Base-by-base conservation (phyloP, 331 rosid species). In the Quercus tomentella region DNA sequence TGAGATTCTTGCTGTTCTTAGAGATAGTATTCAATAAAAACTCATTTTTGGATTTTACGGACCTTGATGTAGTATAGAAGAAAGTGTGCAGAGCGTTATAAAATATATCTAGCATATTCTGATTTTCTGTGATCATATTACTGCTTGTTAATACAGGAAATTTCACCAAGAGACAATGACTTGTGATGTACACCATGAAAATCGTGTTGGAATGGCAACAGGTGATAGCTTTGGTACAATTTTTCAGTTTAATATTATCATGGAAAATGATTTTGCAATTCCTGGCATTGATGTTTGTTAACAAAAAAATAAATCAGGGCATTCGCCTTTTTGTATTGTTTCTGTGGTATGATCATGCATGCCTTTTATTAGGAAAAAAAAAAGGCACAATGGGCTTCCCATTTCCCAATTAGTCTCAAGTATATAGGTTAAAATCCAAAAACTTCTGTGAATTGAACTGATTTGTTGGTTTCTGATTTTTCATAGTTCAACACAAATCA, bases 161-260 rank as follows among this genome's bases (percentile, higher is more conserved):
- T 90, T 89, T 81, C 97, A 87, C 79, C 97, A 87, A 30, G 87
- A 85, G 74, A 61, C 77, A 55, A 23, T 80, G 61, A 77, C 84
- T 72, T 68, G 72, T 26, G 73, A 81, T 70, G 28, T 71, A 68
- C 80, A 76, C 58, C 75, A 77, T 4, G 87, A 77, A 66, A 82
- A 76, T 76, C 67, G 57, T 69, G 56, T 60, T 80, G 77, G 73
- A 69, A n/a, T 61, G 71, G 81, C 77, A 33, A 77, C 86, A 68
- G 83, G 84, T 77, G 67, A 58, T 78, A 86, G 88, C 84, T 80
- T 77, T 55, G 79, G 61, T 76, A 72, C 76, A 25, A 5, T 26
- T 72, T 23, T 70, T 21, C 30, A 49, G 16, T 16, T 23, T 23
- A 63, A 28, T 63, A 28, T 6, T 28, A 16, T 16, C n/a, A 63